phyloP scores from a whole-genome alignment of 257 asterid species.

The Lavandula angustifolia region DNA sequence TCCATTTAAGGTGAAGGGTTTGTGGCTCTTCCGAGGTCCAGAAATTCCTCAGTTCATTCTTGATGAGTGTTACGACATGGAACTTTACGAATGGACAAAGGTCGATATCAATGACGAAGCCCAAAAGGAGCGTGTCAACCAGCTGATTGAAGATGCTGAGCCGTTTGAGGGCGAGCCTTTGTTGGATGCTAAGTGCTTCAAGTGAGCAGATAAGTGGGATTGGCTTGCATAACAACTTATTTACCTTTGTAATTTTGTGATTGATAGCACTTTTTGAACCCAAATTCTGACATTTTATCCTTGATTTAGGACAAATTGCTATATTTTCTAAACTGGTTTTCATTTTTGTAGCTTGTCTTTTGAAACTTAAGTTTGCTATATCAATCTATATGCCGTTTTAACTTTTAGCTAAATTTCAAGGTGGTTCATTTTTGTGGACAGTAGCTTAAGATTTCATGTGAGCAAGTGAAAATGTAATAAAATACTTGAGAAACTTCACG shows the following conservation, averaged over 20 bases:
- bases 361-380: conserved; percentile 3
- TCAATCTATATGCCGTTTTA: background rate
- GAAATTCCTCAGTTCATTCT: conserved; percentile 76
- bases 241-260: conserved; percentile 25
- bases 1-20: conserved; percentile 89
- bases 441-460: no score
- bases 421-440: no score
- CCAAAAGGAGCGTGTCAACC: conserved; percentile 86
- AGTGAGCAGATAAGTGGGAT: conserved; percentile 40
- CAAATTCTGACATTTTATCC: background rate
- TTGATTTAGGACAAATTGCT: conserved; percentile 22
- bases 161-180: conserved; percentile 87
- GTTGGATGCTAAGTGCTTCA: conserved; percentile 92
- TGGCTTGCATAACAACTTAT: background rate
- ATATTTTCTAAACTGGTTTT: conserved; percentile 1
- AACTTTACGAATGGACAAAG: conserved; percentile 81
- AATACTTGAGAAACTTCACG: no score
- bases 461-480: no score
- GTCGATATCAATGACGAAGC: conserved; percentile 79
- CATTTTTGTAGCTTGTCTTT: conserved; percentile 29
- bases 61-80: conserved; percentile 93
- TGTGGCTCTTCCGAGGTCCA: conserved; percentile 90
- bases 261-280: conserved; percentile 26
- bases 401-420: conserved; percentile 2
- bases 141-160: conserved; percentile 90